A percentile compares a stretch with the other conserved stretches of the same genome.
These are phyloP conservation scores for Globisporangium okanoganense DNA, from an alignment of 352 stramenopile genomes.

Conservation along the genomic window DNA sequence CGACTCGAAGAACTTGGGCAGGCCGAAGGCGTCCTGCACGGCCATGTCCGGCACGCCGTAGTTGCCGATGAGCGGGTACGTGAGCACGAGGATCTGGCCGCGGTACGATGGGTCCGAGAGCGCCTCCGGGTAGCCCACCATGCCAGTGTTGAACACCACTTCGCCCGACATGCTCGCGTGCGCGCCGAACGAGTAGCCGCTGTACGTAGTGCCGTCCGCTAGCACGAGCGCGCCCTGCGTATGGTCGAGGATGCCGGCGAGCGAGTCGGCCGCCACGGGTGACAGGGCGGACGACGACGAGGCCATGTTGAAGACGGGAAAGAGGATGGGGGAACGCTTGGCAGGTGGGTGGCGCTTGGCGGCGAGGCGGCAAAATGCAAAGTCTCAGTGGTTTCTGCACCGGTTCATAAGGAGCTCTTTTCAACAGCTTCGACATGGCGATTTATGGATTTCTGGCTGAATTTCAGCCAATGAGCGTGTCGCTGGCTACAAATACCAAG, in stretches of 20 bases:
- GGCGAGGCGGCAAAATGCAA: constrained; percentile 34
- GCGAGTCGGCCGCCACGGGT: constrained; percentile 39
- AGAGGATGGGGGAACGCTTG: constrained; percentile 11
- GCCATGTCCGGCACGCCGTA: constrained; percentile 92
- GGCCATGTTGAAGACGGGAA: constrained; percentile 29
- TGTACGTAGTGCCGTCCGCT: constrained; percentile 70
- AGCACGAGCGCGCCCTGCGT: constrained; percentile 79
- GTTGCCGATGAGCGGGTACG: constrained; percentile 96
- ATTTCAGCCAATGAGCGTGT: neutral
- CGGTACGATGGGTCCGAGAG: constrained; percentile 96
- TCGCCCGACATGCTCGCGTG: constrained; percentile 70
- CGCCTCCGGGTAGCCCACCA: constrained; percentile 97
- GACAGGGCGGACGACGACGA: constrained; percentile 37
- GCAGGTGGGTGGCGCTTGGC: constrained; percentile 24
- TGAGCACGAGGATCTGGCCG: constrained; percentile 95
- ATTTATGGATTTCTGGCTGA: too few relatives aligned
- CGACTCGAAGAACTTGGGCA: constrained; percentile 92
- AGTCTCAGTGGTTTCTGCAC: constrained; percentile 26
- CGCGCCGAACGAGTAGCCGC: constrained; percentile 77
- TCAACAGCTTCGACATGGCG: constrained; percentile 8
- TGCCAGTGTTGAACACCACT: constrained; percentile 97
- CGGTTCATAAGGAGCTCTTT: neutral
- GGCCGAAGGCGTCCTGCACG: constrained; percentile 58
- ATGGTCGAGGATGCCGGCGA: constrained; percentile 38
- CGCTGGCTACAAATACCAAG: neutral